Evolutionary conservation across 208 protist genomes (phyloP).

Genomic region (Crithidia brevicula): DNA sequence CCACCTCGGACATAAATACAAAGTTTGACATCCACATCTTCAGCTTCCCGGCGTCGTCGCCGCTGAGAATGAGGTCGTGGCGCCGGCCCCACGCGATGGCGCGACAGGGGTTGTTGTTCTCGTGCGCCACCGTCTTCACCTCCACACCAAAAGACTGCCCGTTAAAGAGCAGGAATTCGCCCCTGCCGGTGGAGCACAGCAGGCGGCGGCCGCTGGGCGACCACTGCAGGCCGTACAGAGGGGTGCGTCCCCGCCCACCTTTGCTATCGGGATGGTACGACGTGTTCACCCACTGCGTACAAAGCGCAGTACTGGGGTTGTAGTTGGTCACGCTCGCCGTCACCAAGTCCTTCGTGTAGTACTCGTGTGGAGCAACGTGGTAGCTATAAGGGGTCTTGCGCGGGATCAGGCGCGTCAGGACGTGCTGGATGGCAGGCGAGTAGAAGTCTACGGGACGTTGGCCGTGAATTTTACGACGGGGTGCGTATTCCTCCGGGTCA

Average conservation of each 20-base stretch:
- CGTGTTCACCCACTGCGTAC: slow-evolving; percentile 92
- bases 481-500: slow-evolving; percentile 82
- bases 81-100: slow-evolving; percentile 81
- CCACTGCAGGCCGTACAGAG: slow-evolving; percentile 80
- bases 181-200: slow-evolving; percentile 76
- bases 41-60: slow-evolving; percentile 80
- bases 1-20: slow-evolving; percentile 78
- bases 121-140: slow-evolving; percentile 87
- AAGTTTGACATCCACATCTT: slow-evolving; percentile 89
- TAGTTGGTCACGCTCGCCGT: slow-evolving; percentile 67
- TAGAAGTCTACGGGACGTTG: slow-evolving; percentile 89
- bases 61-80: slow-evolving; percentile 84
- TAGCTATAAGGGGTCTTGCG: slow-evolving; percentile 70
- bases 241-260: slow-evolving; percentile 48
- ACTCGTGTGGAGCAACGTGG: slow-evolving; percentile 84
- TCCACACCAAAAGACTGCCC: slow-evolving; percentile 88
- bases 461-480: slow-evolving; percentile 69
- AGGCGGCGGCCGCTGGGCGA: slow-evolving; percentile 80
- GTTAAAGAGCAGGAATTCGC: slow-evolving; percentile 91
- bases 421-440: slow-evolving; percentile 78
- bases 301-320: slow-evolving; percentile 86
- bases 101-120: slow-evolving; percentile 73
- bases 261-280: slow-evolving; percentile 85
- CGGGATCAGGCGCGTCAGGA: slow-evolving; percentile 74
- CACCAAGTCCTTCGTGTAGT: slow-evolving; percentile 86